A percentile compares a stretch with the other conserved stretches of the same genome.
Evolutionary conservation across 2,329 filamentous ascomycete species (phyloP).

Genomic region (Xylaria polymorpha): DNA sequence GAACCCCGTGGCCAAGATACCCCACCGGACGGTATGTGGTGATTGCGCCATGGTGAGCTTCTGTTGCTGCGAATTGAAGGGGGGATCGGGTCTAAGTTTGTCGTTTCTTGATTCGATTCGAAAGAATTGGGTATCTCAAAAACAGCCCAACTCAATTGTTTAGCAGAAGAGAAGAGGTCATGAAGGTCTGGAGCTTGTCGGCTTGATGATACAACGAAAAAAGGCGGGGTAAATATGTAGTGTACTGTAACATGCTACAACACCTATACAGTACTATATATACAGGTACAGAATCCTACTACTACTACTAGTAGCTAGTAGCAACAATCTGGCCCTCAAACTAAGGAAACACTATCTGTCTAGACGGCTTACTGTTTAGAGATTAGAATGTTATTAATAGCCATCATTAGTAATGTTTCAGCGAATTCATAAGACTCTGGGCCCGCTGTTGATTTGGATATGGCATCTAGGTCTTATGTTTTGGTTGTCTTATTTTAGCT

Average conservation of each 20-base stretch:
- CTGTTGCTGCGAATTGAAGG: neutral
- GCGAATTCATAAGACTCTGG: neutral
- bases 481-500: neutral
- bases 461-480: slow-evolving; percentile 7
- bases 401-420: slow-evolving; percentile 20
- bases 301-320: slow-evolving; percentile 8
- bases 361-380: slow-evolving; percentile 32
- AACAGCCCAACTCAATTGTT: slow-evolving; percentile 7
- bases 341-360: slow-evolving; percentile 13
- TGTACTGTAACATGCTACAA: neutral
- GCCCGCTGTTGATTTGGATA: slow-evolving; percentile 12
- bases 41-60: slow-evolving; percentile 53
- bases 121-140: neutral
- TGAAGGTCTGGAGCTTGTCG: slow-evolving; percentile 12
- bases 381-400: slow-evolving; percentile 14
- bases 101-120: neutral
- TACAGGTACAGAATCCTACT: neutral
- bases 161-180: slow-evolving; percentile 1
- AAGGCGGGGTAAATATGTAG: slow-evolving; percentile 36
- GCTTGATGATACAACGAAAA: slow-evolving; percentile 5
- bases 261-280: neutral
- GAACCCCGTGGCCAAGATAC: slow-evolving; percentile 70
- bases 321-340: slow-evolving; percentile 4
- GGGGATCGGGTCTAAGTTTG: neutral
- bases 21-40: slow-evolving; percentile 66